Percentiles rank a stretch among this genome's conserved stretches.
These are phyloP conservation scores for Populus hybrid DNA, from an alignment of 441 rosid genomes.

Conservation along the genomic window DNA sequence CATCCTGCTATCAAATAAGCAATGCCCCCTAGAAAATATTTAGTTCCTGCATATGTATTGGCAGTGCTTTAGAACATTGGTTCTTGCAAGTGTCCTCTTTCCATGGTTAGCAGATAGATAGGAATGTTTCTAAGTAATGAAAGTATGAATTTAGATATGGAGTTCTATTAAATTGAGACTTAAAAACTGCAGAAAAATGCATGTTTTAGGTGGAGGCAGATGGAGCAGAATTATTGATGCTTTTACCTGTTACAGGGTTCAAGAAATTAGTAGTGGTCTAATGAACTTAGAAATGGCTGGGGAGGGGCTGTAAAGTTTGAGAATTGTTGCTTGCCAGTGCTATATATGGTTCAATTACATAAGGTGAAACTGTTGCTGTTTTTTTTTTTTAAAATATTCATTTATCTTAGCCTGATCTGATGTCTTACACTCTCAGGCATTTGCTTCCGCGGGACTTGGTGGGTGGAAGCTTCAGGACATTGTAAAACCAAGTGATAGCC, in stretches of 20 bases:
- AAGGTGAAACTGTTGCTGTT: not conserved
- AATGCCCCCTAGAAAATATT: not conserved
- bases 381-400: not conserved
- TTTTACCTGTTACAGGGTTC: not conserved
- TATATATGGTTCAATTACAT: not conserved
- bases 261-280: not conserved
- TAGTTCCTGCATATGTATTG: not conserved
- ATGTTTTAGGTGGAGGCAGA: not conserved
- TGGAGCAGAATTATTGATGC: not conserved
- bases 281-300: not conserved
- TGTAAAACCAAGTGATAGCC: slow-evolving; percentile 56
- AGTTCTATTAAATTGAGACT: not conserved
- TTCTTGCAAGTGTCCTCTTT: not conserved
- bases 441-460: slow-evolving; percentile 71
- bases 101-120: not conserved
- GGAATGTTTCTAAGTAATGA: not conserved
- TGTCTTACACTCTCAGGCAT: slow-evolving; percentile 55
- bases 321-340: slow-evolving; percentile 7
- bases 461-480: slow-evolving; percentile 93
- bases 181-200: not conserved
- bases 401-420: not conserved
- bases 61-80: not conserved
- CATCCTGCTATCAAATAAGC: slow-evolving; percentile 2
- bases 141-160: not conserved
- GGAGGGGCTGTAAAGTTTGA: not conserved